Base-by-base conservation (phyloP, 2,329 filamentous ascomycete species). In the Alternaria incomplexa region DNA sequence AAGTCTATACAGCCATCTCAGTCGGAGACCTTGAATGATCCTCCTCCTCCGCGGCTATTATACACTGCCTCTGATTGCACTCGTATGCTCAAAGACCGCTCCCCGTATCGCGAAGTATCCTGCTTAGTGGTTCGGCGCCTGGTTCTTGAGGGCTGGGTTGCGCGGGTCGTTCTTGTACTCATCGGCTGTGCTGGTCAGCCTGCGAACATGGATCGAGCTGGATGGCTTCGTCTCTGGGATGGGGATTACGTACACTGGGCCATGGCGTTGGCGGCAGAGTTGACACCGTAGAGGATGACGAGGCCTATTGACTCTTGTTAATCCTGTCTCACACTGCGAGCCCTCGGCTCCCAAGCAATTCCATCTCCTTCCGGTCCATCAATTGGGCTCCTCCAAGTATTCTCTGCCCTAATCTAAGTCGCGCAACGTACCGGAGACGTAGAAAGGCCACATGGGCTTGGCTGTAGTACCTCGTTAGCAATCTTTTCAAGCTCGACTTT, bases 101-200 rank as follows among this genome's bases (percentile, higher is more conserved):
- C 65, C 47, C 56, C 45, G 58, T 59, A 64, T 72, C 60, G 56
- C 61, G 45, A 32, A 56, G 32, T 56, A 53, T 66, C 47, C 48
- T 51, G 56, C 66, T 66, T 79, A 80, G 69, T 80, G 77, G 63
- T 65, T 73, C 47, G 73, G 56, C 45, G 68, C 60, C 45, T 67
- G 62, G 72, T 77, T 78, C 76, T 79, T 79, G 60, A 73, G 59
- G 53, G 73, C 71, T 71, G 89, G 90, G 88, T 97, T 97, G 83
- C 94, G 90, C 72, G 94, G 93, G 84, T 98, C 95, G 87, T 97
- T 96, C 90, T 94, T 96, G 89, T 88, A 97, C 86, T 98, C 93
- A 76, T 92, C 92, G 85, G 89, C 95, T 98, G 57, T 45, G 43
- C 40, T 43, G 3, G 67, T 79, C 54, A 79, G 73, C 44, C 54